These are phyloP conservation scores for Yamadazyma epiphylla DNA, from an alignment of 1,139 yeast genomes.

Conservation along the genomic window DNA sequence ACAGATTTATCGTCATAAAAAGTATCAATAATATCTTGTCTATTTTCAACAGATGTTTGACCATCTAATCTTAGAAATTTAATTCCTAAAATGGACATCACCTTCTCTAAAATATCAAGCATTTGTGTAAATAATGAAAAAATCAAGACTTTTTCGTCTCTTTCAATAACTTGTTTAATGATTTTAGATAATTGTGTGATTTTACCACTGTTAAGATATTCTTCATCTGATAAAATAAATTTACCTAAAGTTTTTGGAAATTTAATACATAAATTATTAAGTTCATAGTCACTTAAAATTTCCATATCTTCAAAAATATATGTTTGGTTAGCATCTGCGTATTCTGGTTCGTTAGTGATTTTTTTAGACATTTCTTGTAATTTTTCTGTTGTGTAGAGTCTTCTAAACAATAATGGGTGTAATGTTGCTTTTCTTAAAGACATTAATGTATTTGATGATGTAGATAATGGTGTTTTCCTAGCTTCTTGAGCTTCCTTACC, in stretches of 20 bases:
- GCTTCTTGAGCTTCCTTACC: conserved; percentile 37
- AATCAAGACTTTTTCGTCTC: conserved; percentile 77
- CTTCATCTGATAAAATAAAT: conserved; percentile 51
- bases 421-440: conserved; percentile 68
- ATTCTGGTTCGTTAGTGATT: conserved; percentile 79
- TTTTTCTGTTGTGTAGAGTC: conserved; percentile 49
- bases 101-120: conserved; percentile 79
- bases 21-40: conserved; percentile 88
- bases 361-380: conserved; percentile 67
- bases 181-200: conserved; percentile 53
- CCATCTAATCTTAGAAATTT: conserved; percentile 89
- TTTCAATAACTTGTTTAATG: conserved; percentile 53
- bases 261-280: conserved; percentile 66
- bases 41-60: conserved; percentile 83
- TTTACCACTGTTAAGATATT: conserved; percentile 78
- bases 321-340: conserved; percentile 66
- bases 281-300: conserved; percentile 92
- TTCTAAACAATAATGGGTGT: conserved; percentile 71
- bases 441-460: conserved; percentile 61
- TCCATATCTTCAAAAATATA: conserved; percentile 91
- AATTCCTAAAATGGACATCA: conserved; percentile 60
- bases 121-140: conserved; percentile 93
- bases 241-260: conserved; percentile 64
- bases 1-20: conserved; percentile 80
- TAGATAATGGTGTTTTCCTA: conserved; percentile 30